Percentiles rank a stretch among this genome's conserved stretches.
Evolutionary conservation across 306 rosid species (phyloP).

Genomic region (Lotus japonicus): DNA sequence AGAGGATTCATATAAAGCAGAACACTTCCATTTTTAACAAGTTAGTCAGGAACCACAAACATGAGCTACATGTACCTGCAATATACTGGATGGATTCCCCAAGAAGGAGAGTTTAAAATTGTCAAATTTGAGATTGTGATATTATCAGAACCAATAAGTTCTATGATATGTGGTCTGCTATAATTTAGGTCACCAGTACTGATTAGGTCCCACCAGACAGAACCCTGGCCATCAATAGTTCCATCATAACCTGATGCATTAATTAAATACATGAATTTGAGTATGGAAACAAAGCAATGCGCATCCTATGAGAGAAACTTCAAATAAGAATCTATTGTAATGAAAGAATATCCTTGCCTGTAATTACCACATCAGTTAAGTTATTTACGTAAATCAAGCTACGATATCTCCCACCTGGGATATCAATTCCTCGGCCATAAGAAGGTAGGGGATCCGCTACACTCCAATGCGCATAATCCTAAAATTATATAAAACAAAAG

Average conservation of each 20-base stretch:
- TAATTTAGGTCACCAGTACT: slow-evolving; percentile 38
- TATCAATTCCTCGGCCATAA: slow-evolving; percentile 46
- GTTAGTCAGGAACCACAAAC: background rate
- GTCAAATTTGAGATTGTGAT: slow-evolving; percentile 57
- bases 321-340: background rate
- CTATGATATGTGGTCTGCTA: slow-evolving; percentile 63
- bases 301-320: background rate
- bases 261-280: slow-evolving; percentile 4
- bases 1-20: background rate
- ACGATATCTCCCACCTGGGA: slow-evolving; percentile 41
- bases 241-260: slow-evolving; percentile 53
- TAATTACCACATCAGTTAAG: slow-evolving; percentile 52
- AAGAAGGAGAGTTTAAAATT: slow-evolving; percentile 57
- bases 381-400: slow-evolving; percentile 51
- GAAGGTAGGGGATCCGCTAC: slow-evolving; percentile 48
- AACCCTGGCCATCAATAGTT: slow-evolving; percentile 70
- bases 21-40: background rate
- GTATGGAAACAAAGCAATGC: background rate
- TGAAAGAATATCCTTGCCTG: slow-evolving; percentile 33
- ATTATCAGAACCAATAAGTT: slow-evolving; percentile 37
- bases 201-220: slow-evolving; percentile 59
- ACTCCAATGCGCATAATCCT: slow-evolving; percentile 45
- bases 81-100: slow-evolving; percentile 64
- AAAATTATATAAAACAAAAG: background rate
- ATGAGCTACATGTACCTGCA: slow-evolving; percentile 45